These are phyloP conservation scores for Nannizziopsis arthrosporioides DNA, from an alignment of 2,329 filamentous ascomycete species.

Conservation along the genomic window DNA sequence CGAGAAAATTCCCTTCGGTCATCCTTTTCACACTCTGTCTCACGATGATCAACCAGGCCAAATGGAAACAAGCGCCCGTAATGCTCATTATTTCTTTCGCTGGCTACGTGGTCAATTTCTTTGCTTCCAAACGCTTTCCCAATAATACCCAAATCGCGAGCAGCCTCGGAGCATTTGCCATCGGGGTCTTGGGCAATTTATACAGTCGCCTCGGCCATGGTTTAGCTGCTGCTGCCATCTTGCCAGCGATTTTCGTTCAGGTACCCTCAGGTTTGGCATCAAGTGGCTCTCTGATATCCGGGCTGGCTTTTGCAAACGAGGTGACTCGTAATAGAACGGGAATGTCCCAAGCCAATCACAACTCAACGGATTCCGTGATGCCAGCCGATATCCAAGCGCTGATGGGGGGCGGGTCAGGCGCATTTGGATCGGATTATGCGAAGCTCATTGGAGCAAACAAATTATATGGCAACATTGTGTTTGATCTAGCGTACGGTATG, in stretches of 20 bases:
- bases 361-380: slow-evolving; percentile 1
- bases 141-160: slow-evolving; percentile 64
- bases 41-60: slow-evolving; percentile 69
- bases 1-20: slow-evolving; percentile 59
- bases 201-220: slow-evolving; percentile 63
- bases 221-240: slow-evolving; percentile 69
- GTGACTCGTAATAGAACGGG: slow-evolving; percentile 33
- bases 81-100: slow-evolving; percentile 64
- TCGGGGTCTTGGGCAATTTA: slow-evolving; percentile 67
- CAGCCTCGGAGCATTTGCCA: slow-evolving; percentile 62
- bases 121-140: slow-evolving; percentile 53
- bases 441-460: slow-evolving; percentile 25
- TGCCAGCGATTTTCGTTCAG: slow-evolving; percentile 72
- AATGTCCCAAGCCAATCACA: not conserved
- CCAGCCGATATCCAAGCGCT: slow-evolving; percentile 13
- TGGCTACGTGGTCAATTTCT: slow-evolving; percentile 66
- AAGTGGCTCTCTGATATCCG: slow-evolving; percentile 45
- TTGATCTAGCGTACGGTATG: slow-evolving; percentile 38
- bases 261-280: slow-evolving; percentile 51
- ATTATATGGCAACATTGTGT: slow-evolving; percentile 26
- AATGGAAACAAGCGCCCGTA: slow-evolving; percentile 63
- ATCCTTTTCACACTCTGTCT: slow-evolving; percentile 61
- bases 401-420: not conserved
- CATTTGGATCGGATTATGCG: slow-evolving; percentile 1
- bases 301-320: slow-evolving; percentile 46